Evolutionary conservation across 257 asterid species (phyloP), one percentile per base, ranked within the genome.

Genomic region (Solanum chmielewskii): DNA sequence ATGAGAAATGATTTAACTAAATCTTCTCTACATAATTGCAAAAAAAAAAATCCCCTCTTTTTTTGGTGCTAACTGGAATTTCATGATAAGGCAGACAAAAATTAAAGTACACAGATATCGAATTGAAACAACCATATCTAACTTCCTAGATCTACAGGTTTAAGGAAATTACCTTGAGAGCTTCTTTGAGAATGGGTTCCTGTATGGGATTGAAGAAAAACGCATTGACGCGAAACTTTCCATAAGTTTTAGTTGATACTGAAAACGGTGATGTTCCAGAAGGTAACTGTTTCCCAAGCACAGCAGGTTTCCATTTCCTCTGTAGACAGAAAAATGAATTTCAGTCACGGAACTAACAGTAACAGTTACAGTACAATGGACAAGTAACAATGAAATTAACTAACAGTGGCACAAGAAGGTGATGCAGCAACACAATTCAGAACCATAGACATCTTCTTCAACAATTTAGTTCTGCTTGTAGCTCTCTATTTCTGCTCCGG

Each of bases 161-260:
- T 16, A 23, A 23, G 47, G 60, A 49, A 11, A 83, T 44, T 86
- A 93, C 96, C 96, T 91, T 93, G 87, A 93, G 91, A 83, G 93
- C 95, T 87, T 93, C 93, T 90, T 91, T 92, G 87, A 92, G 91
- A 87, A 93, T 93, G 83, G 94, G 94, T 47, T 90, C 90, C 59
- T 90, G 89, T 70, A 66, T 29, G 45, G 92, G 91, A 86, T 92
- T 89, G 89, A 92, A 93, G 88, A 89, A 88, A 89, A 88, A 92
- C 42, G 94, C 93, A 90, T 92, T 88, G 31, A 87, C 90, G 62
- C 70, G 52, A 73, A 87, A 88, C 9, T 23, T 62, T 23, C 87
- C 74, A 70, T 83, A 47, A 42, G 74, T 42, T 76, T 84, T 87
- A 35, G 84, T 59, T 64, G 5, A 29, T 11, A 14, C 6, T 1